Base-by-base conservation (phyloP, 1,284 basidiomycete genomes). In the Microbotryum lychnidis-dioicae region DNA sequence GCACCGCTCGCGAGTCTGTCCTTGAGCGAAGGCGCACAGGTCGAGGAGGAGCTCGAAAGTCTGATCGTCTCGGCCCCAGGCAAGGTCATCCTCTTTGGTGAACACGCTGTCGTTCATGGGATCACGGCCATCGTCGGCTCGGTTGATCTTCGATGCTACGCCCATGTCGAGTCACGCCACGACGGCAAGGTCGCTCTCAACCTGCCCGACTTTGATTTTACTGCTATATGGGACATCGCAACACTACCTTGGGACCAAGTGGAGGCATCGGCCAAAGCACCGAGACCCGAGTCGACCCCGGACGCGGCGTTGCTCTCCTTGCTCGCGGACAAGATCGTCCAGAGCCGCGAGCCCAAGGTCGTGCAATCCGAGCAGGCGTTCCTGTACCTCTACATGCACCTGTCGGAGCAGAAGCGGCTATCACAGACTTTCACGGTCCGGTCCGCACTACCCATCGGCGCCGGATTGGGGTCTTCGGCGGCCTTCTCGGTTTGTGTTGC, bases 71-170 rank as follows among this genome's bases (percentile, higher is more conserved):
- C 90, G 61, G 89, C 96, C 7, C 96, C 96, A 8, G 96, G 96
- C 50, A 99, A 99, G 76, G 89, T 98, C 65, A 98, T 99, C 69
- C 77, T 99, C 61, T 98, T 98, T 70, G 96, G 96, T 57, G 96
- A 99, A 77, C 96, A 99, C 77, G 96, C 96, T 20, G 96, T 99
- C 57, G 96, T 99, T 25, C 89, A 98, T 75, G 96, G 96, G 59
- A 88, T 93, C 58, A 96, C 92, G 62, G 96, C 96, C 6, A 84
- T 99, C 55, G 96, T 94, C 12, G 93, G 91, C 27, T 87, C 91
- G 12, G 88, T 98, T 37, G 91, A 94, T 74, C 84, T 98, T 62
- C 87, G 96, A 56, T 98, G 94, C 77, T 99, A 92, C 76, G 89
- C 87, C 10, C 82, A 91, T 57, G 81, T 87, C 48, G 83, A 85